These are phyloP conservation scores for Fistulinella prunicolor DNA, from an alignment of 768 basidiomycete species.

Conservation along the genomic window DNA sequence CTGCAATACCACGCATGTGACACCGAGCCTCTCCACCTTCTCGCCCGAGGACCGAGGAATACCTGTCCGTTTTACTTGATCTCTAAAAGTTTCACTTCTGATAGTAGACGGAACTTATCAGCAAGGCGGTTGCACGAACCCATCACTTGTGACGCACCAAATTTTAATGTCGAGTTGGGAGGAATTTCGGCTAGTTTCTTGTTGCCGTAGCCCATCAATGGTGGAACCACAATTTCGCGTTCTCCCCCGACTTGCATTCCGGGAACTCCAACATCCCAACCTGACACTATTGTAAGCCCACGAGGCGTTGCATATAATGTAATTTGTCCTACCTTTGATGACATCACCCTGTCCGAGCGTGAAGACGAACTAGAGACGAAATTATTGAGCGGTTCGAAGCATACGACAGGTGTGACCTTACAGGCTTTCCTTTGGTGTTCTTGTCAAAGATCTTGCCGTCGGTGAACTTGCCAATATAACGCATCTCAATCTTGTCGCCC, in stretches of 20 bases:
- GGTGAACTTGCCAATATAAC: constrained; percentile 89
- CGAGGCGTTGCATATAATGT: not conserved
- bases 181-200: constrained; percentile 64
- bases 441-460: constrained; percentile 77
- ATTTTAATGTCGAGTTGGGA: constrained; percentile 73
- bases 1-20: constrained; percentile 22
- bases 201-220: constrained; percentile 69
- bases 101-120: constrained; percentile 9
- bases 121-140: not conserved
- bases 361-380: constrained; percentile 60
- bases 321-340: constrained; percentile 65
- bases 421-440: constrained; percentile 83
- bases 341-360: constrained; percentile 84
- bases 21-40: constrained; percentile 5
- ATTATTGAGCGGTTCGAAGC: not conserved
- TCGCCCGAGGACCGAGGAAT: constrained; percentile 13
- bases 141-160: constrained; percentile 52
- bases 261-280: constrained; percentile 89
- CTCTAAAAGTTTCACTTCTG: constrained; percentile 71
- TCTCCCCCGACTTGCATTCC: constrained; percentile 95
- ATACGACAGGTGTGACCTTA: constrained; percentile 37
- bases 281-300: constrained; percentile 31
- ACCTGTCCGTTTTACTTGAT: constrained; percentile 48
- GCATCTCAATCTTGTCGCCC: constrained; percentile 78
- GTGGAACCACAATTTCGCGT: constrained; percentile 72